Base-by-base conservation (phyloP, 2,329 filamentous ascomycete species). In the Pseudogymnoascus sp. region DNA sequence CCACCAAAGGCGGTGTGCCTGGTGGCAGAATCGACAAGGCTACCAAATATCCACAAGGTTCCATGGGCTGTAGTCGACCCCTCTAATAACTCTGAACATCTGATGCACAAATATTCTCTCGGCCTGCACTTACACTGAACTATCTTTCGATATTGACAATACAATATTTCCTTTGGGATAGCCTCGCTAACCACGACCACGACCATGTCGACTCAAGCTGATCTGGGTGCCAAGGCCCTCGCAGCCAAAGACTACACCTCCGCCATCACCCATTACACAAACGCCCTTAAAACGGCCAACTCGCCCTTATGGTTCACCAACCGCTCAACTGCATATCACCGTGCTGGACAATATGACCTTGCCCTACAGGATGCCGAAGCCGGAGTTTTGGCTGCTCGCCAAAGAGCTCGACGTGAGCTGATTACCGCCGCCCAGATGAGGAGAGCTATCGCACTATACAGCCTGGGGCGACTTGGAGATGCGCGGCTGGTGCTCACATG, bases 371-470 rank as follows among this genome's bases (percentile, higher is more conserved):
- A 92, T 74, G 86, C 88, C 38, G 84, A 91, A 66, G 79, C 81
- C 59, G 89, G 86, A 2, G 82, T 89, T 62, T 76, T 81, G 38
- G 76, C 81, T 3, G 88, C 87, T 2, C 78, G 77, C 25, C 80
- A 87, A 66, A 88, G 93, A 42, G 89, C 83, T 33, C 89, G 87
- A 70, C 85, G 89, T 60, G 85, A 91, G 67, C 81, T 89, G 31
- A 91, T 97, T 73, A 81, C 86, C 53, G 84, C 91, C n/a, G 88
- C 90, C 1, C 91, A 97, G 70, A 84, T 94, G 70, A 85, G 92
- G 68, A 85, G 93, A 38, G 89, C 85, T 4, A 84, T 96, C 11
- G 83, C 88, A 10, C 80, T 93, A 25, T 89, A 85, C 74, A 84
- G 86, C 59, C 78, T 92, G 42, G 84, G 83, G 35, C 81, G 84